Conservation (phyloP, 805 yeast genomes). For the Saccharomyces jurei region DNA sequence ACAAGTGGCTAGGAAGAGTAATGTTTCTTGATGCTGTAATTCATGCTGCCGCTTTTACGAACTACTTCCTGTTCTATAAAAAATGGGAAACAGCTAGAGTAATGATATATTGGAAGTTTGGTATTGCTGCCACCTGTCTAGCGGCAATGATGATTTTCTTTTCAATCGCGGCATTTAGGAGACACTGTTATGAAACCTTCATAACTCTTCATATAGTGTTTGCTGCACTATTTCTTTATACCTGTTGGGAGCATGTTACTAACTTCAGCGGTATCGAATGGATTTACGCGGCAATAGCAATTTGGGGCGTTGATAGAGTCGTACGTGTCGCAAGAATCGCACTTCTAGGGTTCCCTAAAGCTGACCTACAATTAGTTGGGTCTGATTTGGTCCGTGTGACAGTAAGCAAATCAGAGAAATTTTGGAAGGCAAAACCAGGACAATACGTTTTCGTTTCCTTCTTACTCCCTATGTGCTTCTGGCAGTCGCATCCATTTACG, state of each 20-base stretch:
- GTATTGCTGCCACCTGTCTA: slow-evolving; percentile 32
- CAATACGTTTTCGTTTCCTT: slow-evolving; percentile 41
- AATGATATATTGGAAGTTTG: slow-evolving; percentile 35
- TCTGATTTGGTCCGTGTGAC: slow-evolving; percentile 15
- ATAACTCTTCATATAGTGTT: slow-evolving; percentile 37
- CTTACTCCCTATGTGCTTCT: slow-evolving; percentile 38
- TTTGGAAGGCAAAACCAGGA: slow-evolving; percentile 39
- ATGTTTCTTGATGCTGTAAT: slow-evolving; percentile 32
- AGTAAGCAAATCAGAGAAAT: slow-evolving; percentile 6
- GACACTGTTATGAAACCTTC: slow-evolving; percentile 38
- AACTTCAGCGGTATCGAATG: slow-evolving; percentile 37
- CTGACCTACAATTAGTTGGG: slow-evolving; percentile 12
- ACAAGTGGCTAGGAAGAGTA: slow-evolving; percentile 46
- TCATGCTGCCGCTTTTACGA: slow-evolving; percentile 35
- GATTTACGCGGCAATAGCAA: slow-evolving; percentile 31
- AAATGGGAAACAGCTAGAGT: slow-evolving; percentile 4
- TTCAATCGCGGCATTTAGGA: slow-evolving; percentile 31
- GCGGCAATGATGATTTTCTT: slow-evolving; percentile 22
- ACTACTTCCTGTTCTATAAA: slow-evolving; percentile 25
- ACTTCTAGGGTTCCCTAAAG: slow-evolving; percentile 15
- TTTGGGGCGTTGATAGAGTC: slow-evolving; percentile 39
- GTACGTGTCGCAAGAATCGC: slow-evolving; percentile 30
- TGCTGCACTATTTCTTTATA: slow-evolving; percentile 35
- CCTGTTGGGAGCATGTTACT: slow-evolving; percentile 41
- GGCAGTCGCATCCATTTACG: slow-evolving; percentile 55